phyloP scores from a whole-genome alignment of 805 yeast genomes.

The Candida sithepensis region DNA sequence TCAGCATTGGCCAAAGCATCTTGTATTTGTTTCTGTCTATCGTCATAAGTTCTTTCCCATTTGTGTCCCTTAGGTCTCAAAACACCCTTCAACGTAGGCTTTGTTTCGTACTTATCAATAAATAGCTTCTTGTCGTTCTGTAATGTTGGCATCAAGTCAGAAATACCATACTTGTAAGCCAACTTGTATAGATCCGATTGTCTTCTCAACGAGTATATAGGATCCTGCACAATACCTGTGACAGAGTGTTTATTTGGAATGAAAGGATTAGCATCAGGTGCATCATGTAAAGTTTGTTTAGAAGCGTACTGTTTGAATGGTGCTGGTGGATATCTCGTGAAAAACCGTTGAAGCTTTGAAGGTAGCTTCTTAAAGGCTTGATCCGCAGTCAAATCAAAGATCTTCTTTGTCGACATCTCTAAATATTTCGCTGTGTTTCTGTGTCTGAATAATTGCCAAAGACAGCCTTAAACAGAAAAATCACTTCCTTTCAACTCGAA shows the following conservation, averaged over 20 bases:
- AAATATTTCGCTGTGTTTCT: not conserved
- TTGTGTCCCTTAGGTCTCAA: constrained; percentile 74
- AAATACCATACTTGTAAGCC: constrained; percentile 78
- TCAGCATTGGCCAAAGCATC: constrained; percentile 69
- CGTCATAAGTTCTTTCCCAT: constrained; percentile 66
- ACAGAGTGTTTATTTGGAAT: constrained; percentile 80
- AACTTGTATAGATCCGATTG: constrained; percentile 80
- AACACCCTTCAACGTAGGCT: constrained; percentile 74
- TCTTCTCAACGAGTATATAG: constrained; percentile 75
- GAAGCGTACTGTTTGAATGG: constrained; percentile 67
- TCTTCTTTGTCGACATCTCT: constrained; percentile 14
- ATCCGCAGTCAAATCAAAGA: constrained; percentile 28
- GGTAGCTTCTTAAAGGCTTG: constrained; percentile 55
- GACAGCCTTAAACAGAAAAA: not conserved
- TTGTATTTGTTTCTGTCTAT: constrained; percentile 55
- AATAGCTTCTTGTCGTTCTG: constrained; percentile 64
- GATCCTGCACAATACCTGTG: constrained; percentile 72
- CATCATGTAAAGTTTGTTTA: constrained; percentile 61
- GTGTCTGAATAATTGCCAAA: not conserved
- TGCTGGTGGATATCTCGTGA: constrained; percentile 78
- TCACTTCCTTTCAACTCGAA: not conserved
- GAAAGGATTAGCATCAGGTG: constrained; percentile 80
- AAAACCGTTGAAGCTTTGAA: constrained; percentile 63
- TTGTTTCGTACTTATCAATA: constrained; percentile 68
- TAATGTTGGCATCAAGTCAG: constrained; percentile 68